These are phyloP conservation scores for Amauroascus verrucosus DNA, from an alignment of 2,329 filamentous ascomycete species.

Conservation along the genomic window DNA sequence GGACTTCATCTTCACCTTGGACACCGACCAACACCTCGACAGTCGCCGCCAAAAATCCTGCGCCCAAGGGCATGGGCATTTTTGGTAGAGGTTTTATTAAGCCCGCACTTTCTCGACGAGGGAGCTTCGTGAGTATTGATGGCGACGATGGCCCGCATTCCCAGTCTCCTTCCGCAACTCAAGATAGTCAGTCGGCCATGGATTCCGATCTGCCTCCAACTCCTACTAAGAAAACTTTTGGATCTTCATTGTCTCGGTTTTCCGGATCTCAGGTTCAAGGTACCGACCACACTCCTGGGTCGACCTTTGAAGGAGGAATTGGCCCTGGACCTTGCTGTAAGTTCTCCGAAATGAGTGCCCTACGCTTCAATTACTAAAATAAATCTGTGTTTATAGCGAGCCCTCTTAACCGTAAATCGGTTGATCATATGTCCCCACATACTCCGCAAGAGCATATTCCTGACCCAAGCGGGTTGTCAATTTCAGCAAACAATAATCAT, in stretches of 20 bases:
- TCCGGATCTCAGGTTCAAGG: constrained; percentile 14
- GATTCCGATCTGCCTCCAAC: constrained; percentile 81
- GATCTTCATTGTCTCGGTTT: constrained; percentile 21
- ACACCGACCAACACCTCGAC: constrained; percentile 63
- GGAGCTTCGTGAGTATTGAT: constrained; percentile 72
- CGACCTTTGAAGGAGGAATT: constrained; percentile 19
- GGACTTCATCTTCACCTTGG: constrained; percentile 67
- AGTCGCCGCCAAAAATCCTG: constrained; percentile 53
- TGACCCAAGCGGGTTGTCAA: constrained; percentile 73
- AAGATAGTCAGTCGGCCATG: constrained; percentile 47
- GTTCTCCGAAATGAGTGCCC: constrained; percentile 19
- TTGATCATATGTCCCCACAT: constrained; percentile 52
- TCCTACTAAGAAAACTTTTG: constrained; percentile 59
- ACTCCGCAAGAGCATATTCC: constrained; percentile 70
- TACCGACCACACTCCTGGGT: constrained; percentile 16
- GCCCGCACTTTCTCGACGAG: constrained; percentile 43
- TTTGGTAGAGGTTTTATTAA: constrained; percentile 49
- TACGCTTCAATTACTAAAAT: constrained; percentile 6
- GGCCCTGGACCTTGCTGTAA: constrained; percentile 28
- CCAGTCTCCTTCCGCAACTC: constrained; percentile 45
- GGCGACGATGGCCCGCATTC: constrained; percentile 59
- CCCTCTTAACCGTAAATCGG: constrained; percentile 46
- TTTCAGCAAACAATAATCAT: constrained; percentile 51
- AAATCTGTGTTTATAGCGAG: constrained; percentile 45
- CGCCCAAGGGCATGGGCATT: constrained; percentile 53